Conservation (phyloP, 192 early-diverging fungal species). For the Backusella morwellensis region DNA sequence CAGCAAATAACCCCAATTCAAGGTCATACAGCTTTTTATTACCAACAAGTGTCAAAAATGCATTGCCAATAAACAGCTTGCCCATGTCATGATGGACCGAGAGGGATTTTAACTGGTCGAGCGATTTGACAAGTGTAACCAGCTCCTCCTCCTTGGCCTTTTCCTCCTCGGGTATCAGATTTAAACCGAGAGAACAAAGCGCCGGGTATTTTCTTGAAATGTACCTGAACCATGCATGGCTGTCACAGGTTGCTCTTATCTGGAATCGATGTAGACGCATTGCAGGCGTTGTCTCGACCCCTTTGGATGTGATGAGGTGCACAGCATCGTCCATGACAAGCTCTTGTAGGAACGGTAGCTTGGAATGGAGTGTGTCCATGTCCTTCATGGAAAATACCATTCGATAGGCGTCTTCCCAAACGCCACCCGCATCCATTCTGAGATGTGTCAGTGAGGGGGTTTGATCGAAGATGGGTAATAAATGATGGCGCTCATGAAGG, state of each 20-base stretch:
- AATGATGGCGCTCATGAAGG: background rate
- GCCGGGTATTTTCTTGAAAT: background rate
- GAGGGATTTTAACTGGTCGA: background rate
- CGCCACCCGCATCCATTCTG: background rate
- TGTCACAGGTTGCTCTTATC: background rate
- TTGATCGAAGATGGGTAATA: background rate
- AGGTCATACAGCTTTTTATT: background rate
- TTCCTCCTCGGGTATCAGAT: background rate
- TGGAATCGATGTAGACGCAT: background rate
- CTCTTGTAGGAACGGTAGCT: background rate
- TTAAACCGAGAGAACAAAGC: background rate
- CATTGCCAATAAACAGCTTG: background rate
- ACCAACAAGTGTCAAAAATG: background rate
- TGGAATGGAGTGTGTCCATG: background rate
- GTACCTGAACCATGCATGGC: background rate
- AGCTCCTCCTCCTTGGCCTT: background rate
- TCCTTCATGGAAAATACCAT: background rate
- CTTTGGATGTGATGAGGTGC: background rate
- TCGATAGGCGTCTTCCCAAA: background rate
- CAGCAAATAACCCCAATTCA: background rate
- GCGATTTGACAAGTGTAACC: background rate
- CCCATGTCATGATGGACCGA: background rate
- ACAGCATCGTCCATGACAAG: background rate
- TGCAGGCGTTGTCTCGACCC: background rate
- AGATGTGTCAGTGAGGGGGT: background rate